Percentiles rank a stretch among this genome's conserved stretches.
Conservation (phyloP, 1,139 yeast species). For the Wickerhamomyces sp. region DNA sequence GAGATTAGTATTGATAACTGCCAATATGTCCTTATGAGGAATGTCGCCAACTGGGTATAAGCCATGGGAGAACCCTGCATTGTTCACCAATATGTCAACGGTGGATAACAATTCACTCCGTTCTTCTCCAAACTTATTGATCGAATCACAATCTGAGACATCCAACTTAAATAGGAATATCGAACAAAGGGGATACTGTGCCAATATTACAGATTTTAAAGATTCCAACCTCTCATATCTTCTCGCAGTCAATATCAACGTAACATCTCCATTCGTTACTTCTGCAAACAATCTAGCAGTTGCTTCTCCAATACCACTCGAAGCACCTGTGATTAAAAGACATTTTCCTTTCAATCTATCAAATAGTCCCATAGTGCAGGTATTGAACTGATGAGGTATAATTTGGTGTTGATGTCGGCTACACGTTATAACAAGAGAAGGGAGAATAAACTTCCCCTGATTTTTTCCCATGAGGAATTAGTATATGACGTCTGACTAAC, state of each 20-base stretch:
- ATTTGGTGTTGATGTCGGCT: too few relatives aligned
- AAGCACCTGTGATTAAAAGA: slow-evolving; percentile 59
- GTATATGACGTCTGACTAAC: too few relatives aligned
- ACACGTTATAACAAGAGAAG: too few relatives aligned
- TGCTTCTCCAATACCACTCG: slow-evolving; percentile 61
- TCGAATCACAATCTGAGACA: slow-evolving; percentile 43
- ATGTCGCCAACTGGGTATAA: slow-evolving; percentile 47
- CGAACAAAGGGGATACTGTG: slow-evolving; percentile 41
- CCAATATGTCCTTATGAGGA: slow-evolving; percentile 39
- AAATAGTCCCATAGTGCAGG: neutral
- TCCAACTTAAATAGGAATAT: slow-evolving; percentile 51
- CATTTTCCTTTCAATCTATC: slow-evolving; percentile 25
- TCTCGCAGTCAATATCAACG: slow-evolving; percentile 42
- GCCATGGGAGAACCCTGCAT: slow-evolving; percentile 69
- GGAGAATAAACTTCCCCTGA: too few relatives aligned
- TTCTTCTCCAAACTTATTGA: slow-evolving; percentile 36
- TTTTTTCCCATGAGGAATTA: too few relatives aligned
- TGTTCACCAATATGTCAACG: slow-evolving; percentile 53
- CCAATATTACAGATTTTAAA: slow-evolving; percentile 25
- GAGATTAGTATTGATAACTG: slow-evolving; percentile 58
- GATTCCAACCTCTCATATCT: slow-evolving; percentile 38
- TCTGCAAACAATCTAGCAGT: slow-evolving; percentile 50
- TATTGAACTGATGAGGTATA: too few relatives aligned
- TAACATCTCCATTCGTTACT: slow-evolving; percentile 43
- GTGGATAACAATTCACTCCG: neutral